Conservation (phyloP, 2,329 filamentous ascomycete species). For the Curvularia verruculosa region DNA sequence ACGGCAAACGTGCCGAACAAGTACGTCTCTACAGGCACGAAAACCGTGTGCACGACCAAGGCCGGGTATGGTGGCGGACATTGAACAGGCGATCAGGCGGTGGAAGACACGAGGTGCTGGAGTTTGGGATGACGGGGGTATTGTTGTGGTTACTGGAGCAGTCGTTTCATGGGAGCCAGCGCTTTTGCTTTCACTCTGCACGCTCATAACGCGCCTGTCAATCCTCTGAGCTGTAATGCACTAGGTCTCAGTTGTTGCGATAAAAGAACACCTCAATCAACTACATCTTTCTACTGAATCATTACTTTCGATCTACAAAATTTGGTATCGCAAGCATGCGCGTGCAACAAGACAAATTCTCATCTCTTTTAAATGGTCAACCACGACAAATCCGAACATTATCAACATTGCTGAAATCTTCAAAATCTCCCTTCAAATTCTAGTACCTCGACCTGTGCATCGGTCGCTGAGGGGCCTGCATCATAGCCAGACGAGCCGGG, state of each 20-base stretch:
- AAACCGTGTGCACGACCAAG: constrained; percentile 28
- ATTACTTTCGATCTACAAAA: neutral
- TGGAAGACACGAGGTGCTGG: neutral
- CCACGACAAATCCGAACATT: neutral
- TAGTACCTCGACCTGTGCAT: constrained; percentile 33
- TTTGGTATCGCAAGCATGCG: neutral
- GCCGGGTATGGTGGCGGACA: constrained; percentile 10
- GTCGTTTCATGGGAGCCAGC: neutral
- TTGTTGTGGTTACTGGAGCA: neutral
- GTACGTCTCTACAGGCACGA: constrained; percentile 24
- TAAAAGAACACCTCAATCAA: neutral
- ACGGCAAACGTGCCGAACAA: constrained; percentile 28
- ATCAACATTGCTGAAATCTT: neutral
- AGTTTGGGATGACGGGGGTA: neutral
- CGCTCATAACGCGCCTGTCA: neutral
- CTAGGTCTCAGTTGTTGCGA: neutral
- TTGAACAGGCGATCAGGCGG: neutral
- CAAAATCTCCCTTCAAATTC: neutral
- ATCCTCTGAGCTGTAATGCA: neutral
- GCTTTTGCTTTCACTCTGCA: neutral
- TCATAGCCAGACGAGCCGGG: constrained; percentile 47
- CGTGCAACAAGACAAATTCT: neutral
- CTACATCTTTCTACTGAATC: neutral
- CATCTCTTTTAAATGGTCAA: neutral
- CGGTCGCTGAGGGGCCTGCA: constrained; percentile 30